Evolutionary conservation across 129 eudicot genomes (phyloP).

Genomic region (Artemisia argyi): DNA sequence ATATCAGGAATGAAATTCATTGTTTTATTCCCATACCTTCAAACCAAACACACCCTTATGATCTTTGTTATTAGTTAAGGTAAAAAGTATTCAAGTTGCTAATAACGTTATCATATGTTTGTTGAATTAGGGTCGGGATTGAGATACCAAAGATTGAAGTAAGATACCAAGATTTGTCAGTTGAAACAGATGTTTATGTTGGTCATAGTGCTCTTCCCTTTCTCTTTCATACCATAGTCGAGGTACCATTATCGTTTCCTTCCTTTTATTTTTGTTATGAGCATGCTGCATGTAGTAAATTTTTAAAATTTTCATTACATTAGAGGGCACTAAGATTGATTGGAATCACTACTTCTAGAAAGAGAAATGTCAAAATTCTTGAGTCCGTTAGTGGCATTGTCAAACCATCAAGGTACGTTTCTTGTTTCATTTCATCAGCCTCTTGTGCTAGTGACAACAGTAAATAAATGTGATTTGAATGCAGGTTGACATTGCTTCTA

Average conservation of each 20-base stretch:
- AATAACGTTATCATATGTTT: not conserved
- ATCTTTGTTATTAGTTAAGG: too few species aligned
- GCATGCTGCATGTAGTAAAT: not conserved
- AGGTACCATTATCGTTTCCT: slow-evolving; percentile 23
- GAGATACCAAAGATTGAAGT: slow-evolving; percentile 51
- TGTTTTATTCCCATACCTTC: too few species aligned
- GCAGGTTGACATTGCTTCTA: slow-evolving; percentile 37
- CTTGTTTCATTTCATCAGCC: not conserved
- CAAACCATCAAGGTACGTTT: slow-evolving; percentile 67
- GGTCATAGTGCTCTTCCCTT: slow-evolving; percentile 44
- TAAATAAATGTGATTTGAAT: not conserved
- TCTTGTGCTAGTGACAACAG: not conserved
- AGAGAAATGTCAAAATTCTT: slow-evolving; percentile 62
- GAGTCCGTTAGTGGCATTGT: slow-evolving; percentile 65
- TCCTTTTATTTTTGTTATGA: not conserved
- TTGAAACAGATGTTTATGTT: slow-evolving; percentile 43
- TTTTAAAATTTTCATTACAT: not conserved
- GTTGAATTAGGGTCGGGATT: slow-evolving; percentile 34
- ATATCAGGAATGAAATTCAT: too few species aligned
- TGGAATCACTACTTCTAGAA: slow-evolving; percentile 59
- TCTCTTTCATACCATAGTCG: slow-evolving; percentile 34
- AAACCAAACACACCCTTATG: too few species aligned
- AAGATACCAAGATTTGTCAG: slow-evolving; percentile 39
- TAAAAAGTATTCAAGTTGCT: too few species aligned
- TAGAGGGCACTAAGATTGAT: slow-evolving; percentile 11